Percentiles rank a stretch among this genome's conserved stretches.
These are phyloP conservation scores for Candida pseudofarinosa DNA, from an alignment of 805 yeast species.

Conservation along the genomic window DNA sequence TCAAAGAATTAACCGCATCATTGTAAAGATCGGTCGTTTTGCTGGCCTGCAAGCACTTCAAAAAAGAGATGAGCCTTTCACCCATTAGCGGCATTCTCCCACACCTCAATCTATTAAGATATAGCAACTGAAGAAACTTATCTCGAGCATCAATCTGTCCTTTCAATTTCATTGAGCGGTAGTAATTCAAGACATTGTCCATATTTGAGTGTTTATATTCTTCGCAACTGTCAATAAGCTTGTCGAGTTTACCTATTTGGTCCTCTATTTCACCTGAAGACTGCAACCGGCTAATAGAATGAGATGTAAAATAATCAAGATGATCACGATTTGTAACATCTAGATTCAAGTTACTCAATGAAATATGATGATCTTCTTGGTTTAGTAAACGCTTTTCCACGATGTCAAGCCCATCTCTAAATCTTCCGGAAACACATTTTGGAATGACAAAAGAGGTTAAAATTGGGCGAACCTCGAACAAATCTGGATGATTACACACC, in stretches of 20 bases:
- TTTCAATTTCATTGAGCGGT: slow-evolving; percentile 49
- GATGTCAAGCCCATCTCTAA: slow-evolving; percentile 36
- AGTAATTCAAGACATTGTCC: slow-evolving; percentile 51
- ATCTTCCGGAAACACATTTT: slow-evolving; percentile 54
- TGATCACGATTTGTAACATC: slow-evolving; percentile 46
- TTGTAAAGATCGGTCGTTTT: slow-evolving; percentile 13
- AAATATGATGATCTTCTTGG: slow-evolving; percentile 24
- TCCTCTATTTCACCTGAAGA: slow-evolving; percentile 44
- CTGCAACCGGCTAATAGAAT: slow-evolving; percentile 40
- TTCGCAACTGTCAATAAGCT: slow-evolving; percentile 20
- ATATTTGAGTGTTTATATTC: slow-evolving; percentile 20
- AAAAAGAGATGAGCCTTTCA: slow-evolving; percentile 43
- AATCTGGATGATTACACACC: slow-evolving; percentile 94
- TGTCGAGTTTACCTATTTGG: slow-evolving; percentile 42
- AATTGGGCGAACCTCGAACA: slow-evolving; percentile 94
- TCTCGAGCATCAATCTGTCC: slow-evolving; percentile 52
- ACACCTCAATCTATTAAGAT: slow-evolving; percentile 65
- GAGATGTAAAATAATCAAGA: slow-evolving; percentile 44
- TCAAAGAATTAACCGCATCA: slow-evolving; percentile 21
- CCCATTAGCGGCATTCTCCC: slow-evolving; percentile 67
- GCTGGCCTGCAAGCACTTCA: slow-evolving; percentile 17
- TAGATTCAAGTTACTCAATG: slow-evolving; percentile 59
- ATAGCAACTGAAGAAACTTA: slow-evolving; percentile 50
- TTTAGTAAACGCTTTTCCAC: slow-evolving; percentile 19
- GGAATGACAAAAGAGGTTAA: slow-evolving; percentile 82